Evolutionary conservation across 805 yeast genomes (phyloP), one percentile per base, ranked within the genome.

Genomic region (Hanseniaspora singularis): DNA sequence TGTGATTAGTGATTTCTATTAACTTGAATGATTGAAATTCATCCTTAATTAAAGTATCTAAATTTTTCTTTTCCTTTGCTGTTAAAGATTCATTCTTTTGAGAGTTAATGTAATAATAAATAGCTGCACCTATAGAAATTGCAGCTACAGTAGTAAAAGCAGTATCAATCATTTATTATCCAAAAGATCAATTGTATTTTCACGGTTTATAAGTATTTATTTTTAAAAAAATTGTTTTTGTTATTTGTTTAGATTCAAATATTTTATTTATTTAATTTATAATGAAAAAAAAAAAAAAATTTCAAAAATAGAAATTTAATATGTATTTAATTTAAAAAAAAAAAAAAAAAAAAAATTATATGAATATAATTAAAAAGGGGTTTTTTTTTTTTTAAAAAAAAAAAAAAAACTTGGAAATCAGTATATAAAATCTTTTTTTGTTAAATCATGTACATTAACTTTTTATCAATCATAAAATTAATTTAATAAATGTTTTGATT

Each of bases 21-120:
- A 88, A 69, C 50, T 89, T 89, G 70, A 86, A 88, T 57, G 80
- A 74, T 61, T 76, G 78, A 67, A 80, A 86, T 45, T 72, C 70
- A 52, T 75, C 80, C 33, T 79, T 74, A 53, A 72, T 71, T 54
- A 88, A 71, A 11, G 41, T 44, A 12, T 27, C 24, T 14, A 15
- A 15, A 5, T 23, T 5, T 3, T 18, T 19, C 10, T 22, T 11
- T n/a, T 23, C 22, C 12, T 20, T 19, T 11, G 24, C 20, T 11
- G 27, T 39, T 22, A 33, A 38, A 22, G n/a, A 19, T 20, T 19
- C 19, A 19, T 19, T 11, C 81, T 26, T 48, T 22, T 53, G 33
- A 33, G 51, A 33, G 18, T 49, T 44, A 12, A 48, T 52, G 14
- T 50, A 22, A 10, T 42, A 55, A 22, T 49, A 47, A 40, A 55